Percentiles rank a stretch among this genome's conserved stretches.
Evolutionary conservation across 768 basidiomycete genomes (phyloP).

Genomic region (Hemileccinum impolitum): DNA sequence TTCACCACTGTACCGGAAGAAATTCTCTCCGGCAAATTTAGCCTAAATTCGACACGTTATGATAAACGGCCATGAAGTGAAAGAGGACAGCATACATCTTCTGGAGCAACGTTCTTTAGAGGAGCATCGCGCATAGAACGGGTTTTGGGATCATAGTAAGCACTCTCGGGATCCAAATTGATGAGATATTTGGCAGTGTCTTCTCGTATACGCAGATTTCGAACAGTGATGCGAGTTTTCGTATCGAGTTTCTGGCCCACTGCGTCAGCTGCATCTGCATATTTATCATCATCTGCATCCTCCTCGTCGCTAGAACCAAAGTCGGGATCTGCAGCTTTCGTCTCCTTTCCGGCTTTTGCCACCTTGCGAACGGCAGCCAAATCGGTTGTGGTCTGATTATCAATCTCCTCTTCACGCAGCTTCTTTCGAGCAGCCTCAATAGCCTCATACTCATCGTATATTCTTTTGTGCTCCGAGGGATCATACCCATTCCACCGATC

Average conservation of each 20-base stretch:
- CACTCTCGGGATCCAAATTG: slow-evolving; percentile 91
- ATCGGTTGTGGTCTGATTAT: slow-evolving; percentile 93
- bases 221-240: slow-evolving; percentile 96
- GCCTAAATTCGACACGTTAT: slow-evolving; percentile 45
- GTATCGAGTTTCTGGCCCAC: slow-evolving; percentile 98
- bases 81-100: slow-evolving; percentile 63
- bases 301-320: slow-evolving; percentile 97
- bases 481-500: slow-evolving; percentile 99
- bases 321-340: slow-evolving; percentile 74
- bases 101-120: slow-evolving; percentile 65
- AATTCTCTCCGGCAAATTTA: slow-evolving; percentile 95
- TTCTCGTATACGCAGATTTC: slow-evolving; percentile 97
- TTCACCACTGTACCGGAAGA: slow-evolving; percentile 87
- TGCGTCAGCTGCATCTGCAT: slow-evolving; percentile 95
- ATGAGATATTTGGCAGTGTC: slow-evolving; percentile 99
- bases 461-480: slow-evolving; percentile 74
- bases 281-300: slow-evolving; percentile 95
- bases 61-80: neutral
- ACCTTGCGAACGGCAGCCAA: slow-evolving; percentile 88
- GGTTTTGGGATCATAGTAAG: slow-evolving; percentile 99
- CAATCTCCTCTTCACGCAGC: slow-evolving; percentile 93
- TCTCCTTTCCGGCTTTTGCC: slow-evolving; percentile 83
- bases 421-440: slow-evolving; percentile 89
- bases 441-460: slow-evolving; percentile 94
- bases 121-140: slow-evolving; percentile 99